Percentiles rank a stretch among this genome's conserved stretches.
Evolutionary conservation across 345 rosid species (phyloP).

Genomic region (Brassica rapa): DNA sequence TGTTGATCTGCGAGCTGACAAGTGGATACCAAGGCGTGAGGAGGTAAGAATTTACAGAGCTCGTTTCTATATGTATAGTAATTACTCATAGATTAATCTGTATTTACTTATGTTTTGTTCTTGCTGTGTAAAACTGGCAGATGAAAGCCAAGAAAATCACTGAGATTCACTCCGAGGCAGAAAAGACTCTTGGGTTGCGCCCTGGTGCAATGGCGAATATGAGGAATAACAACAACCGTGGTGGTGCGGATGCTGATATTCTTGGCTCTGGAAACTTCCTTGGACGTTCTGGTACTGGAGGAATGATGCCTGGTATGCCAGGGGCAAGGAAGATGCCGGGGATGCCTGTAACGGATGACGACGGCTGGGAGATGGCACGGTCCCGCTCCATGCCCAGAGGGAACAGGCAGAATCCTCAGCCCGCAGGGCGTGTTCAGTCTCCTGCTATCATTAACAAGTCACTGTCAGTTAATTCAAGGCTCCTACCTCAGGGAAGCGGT

Average conservation of each 20-base stretch:
- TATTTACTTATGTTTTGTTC: neutral
- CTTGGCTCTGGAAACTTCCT: constrained; percentile 63
- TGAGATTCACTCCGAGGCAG: constrained; percentile 93
- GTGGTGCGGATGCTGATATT: constrained; percentile 32
- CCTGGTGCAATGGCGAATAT: constrained; percentile 93
- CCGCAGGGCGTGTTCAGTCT: constrained; percentile 54
- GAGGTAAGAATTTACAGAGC: constrained; percentile 53
- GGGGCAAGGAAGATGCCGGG: constrained; percentile 88
- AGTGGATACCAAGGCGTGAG: constrained; percentile 94
- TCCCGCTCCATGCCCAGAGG: constrained; percentile 77
- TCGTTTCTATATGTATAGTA: neutral
- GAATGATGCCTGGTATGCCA: constrained; percentile 80
- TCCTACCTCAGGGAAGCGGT: constrained; percentile 75
- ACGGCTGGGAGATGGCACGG: constrained; percentile 76
- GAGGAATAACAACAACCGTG: constrained; percentile 44
- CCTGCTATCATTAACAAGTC: constrained; percentile 47
- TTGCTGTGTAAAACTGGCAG: constrained; percentile 44
- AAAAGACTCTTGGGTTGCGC: constrained; percentile 81
- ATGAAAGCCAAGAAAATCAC: constrained; percentile 75
- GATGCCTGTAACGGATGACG: constrained; percentile 66
- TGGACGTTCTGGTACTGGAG: constrained; percentile 58
- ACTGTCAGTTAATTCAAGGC: constrained; percentile 54
- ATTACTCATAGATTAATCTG: neutral
- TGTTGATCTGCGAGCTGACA: constrained; percentile 74
- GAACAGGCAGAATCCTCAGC: constrained; percentile 46